Evolutionary conservation across 2,329 filamentous ascomycete species (phyloP).

Genomic region (Lecanicillium sp.): DNA sequence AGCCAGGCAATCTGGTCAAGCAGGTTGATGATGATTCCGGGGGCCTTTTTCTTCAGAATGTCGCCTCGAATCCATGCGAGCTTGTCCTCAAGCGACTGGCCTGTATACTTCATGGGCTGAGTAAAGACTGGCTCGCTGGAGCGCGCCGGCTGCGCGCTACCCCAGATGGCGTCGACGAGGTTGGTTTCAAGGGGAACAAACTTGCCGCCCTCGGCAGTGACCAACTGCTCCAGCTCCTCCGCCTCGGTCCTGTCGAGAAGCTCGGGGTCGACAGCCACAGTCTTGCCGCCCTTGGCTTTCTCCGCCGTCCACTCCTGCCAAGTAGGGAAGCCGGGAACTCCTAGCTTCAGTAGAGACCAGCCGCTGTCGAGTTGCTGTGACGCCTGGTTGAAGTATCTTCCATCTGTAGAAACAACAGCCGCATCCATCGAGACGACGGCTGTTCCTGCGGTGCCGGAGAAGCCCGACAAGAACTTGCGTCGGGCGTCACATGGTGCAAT

Average conservation of each 20-base stretch:
- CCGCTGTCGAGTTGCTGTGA: slow-evolving; percentile 82
- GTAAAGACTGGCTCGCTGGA: slow-evolving; percentile 71
- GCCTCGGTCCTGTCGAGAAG: slow-evolving; percentile 61
- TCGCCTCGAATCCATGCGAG: slow-evolving; percentile 83
- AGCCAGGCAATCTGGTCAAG: slow-evolving; percentile 96
- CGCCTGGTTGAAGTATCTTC: slow-evolving; percentile 96
- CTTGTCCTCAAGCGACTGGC: slow-evolving; percentile 76
- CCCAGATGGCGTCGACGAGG: slow-evolving; percentile 89
- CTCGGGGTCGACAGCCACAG: slow-evolving; percentile 86
- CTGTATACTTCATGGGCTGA: slow-evolving; percentile 64
- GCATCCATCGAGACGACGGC: slow-evolving; percentile 81
- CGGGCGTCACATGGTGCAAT: slow-evolving; percentile 92
- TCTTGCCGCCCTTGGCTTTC: slow-evolving; percentile 74
- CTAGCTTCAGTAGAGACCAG: slow-evolving; percentile 88
- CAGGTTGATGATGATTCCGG: slow-evolving; percentile 89
- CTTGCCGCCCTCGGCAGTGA: slow-evolving; percentile 75
- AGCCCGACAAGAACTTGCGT: slow-evolving; percentile 85
- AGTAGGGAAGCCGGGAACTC: slow-evolving; percentile 85
- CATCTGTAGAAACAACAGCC: slow-evolving; percentile 90
- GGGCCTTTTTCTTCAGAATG: slow-evolving; percentile 79
- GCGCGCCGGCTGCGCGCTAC: slow-evolving; percentile 58
- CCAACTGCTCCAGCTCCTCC: slow-evolving; percentile 71
- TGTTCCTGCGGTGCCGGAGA: slow-evolving; percentile 89
- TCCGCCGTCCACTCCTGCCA: slow-evolving; percentile 97
- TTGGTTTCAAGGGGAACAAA: slow-evolving; percentile 72